These are phyloP conservation scores for Favolaschia claudopus DNA, from an alignment of 768 basidiomycete genomes.

Conservation along the genomic window DNA sequence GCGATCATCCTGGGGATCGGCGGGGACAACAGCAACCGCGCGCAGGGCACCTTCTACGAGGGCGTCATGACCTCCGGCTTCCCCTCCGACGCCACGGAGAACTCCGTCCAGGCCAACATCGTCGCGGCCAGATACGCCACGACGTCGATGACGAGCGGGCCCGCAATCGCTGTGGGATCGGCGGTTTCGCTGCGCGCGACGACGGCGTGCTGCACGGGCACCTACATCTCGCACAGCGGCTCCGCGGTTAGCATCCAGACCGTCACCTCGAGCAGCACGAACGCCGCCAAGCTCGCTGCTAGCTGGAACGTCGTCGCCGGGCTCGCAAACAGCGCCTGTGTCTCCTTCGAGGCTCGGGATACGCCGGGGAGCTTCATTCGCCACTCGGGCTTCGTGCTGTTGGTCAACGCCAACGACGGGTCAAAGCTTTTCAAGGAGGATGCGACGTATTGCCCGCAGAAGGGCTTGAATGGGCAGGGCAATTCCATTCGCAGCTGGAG, in stretches of 20 bases:
- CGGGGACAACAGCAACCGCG: conserved; percentile 9
- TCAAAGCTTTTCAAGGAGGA: conserved; percentile 6
- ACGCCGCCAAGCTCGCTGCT: conserved; percentile 5
- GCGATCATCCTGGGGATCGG: conserved; percentile 20
- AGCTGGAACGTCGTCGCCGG: conserved; percentile 13
- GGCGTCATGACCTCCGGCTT: conserved; percentile 21
- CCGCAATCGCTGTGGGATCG: conserved; percentile 12
- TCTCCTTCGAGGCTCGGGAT: conserved; percentile 13
- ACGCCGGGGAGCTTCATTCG: conserved; percentile 14
- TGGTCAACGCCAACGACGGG: conserved; percentile 7
- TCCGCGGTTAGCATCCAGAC: conserved; percentile 14
- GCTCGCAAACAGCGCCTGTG: conserved; percentile 10
- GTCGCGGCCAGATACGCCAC: conserved; percentile 16
- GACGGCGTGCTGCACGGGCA: conserved; percentile 10
- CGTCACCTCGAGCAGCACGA: conserved; percentile 7
- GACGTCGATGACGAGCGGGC: conserved; percentile 13
- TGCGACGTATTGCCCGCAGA: conserved; percentile 19
- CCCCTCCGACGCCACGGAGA: conserved; percentile 18
- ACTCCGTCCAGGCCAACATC: conserved; percentile 15
- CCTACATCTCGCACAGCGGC: conserved; percentile 17
- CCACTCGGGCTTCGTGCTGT: conserved; percentile 1
- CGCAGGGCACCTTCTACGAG: conserved; percentile 16
- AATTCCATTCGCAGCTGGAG: conserved; percentile 16
- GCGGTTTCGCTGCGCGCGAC: conserved; percentile 7
- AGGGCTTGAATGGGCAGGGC: conserved; percentile 11